Evolutionary conservation across 805 yeast species (phyloP).

Genomic region (Candida rishiriensis): DNA sequence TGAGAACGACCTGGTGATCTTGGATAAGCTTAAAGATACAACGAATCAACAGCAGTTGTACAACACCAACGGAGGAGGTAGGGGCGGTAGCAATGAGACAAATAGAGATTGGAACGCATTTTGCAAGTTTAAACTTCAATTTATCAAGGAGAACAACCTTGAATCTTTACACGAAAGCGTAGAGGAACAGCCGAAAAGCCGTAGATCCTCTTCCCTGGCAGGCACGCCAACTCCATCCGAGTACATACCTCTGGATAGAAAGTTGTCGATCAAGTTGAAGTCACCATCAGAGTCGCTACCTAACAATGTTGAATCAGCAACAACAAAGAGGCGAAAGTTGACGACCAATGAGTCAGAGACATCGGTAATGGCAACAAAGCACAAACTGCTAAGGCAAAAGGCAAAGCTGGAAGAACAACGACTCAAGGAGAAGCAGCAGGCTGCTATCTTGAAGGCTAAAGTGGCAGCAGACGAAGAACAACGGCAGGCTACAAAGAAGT

Average conservation of each 20-base stretch:
- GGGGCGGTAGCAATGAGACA: too few relatives aligned
- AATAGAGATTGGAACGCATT: slow-evolving; percentile 19
- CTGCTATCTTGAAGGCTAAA: neutral
- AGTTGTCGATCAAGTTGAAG: too few relatives aligned
- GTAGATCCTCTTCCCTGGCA: too few relatives aligned
- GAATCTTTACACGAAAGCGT: neutral
- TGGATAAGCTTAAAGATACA: slow-evolving; percentile 18
- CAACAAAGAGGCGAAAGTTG: too few relatives aligned
- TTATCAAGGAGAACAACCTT: slow-evolving; percentile 4
- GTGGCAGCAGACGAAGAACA: neutral
- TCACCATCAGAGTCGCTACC: too few relatives aligned
- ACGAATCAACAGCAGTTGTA: slow-evolving; percentile 2
- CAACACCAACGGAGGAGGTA: neutral
- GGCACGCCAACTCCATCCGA: too few relatives aligned
- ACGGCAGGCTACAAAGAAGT: neutral
- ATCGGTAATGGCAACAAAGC: too few relatives aligned
- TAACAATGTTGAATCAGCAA: too few relatives aligned
- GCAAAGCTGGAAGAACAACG: neutral
- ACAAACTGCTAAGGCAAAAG: neutral
- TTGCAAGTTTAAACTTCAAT: slow-evolving; percentile 19
- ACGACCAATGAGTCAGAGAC: too few relatives aligned
- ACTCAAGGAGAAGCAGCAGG: too few relatives aligned
- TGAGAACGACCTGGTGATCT: slow-evolving; percentile 21
- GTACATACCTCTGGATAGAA: too few relatives aligned
- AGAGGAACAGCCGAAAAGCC: neutral